Base-by-base conservation (phyloP, 495 filamentous ascomycete genomes). In the Platismatia glauca region DNA sequence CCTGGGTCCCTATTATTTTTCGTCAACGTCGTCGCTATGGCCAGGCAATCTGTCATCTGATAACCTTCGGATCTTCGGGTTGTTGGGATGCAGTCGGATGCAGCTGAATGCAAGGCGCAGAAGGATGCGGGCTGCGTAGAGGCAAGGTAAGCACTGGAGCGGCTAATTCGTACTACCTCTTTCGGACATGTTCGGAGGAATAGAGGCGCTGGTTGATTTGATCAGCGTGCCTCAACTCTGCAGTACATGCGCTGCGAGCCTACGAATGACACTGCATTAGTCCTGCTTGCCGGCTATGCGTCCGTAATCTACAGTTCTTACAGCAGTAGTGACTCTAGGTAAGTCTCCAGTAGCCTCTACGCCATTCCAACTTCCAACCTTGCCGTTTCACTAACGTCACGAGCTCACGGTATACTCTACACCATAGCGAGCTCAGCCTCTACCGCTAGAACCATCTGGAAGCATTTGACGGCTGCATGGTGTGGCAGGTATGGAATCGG, bases 1-100 rank as follows among this genome's bases (percentile, higher is more conserved):
- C 37, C n/a, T 31, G 46, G 34, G 34, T 55, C 55, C 59, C 59
- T 61, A 34, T 31, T 55, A 37, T 35, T 61, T 43, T 52, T 55
- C 59, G 59, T n/a, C n/a, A n/a, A n/a, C n/a, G n/a, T n/a, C n/a
- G n/a, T n/a, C n/a, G n/a, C n/a, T n/a, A n/a, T n/a, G n/a, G n/a
- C n/a, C n/a, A n/a, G n/a, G n/a, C n/a, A n/a, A 48, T 48, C 44
- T 27, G 22, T 39, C 59, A 39, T 24, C 48, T 16, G 48, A 52
- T 31, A 18, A 31, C 0, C 8, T 16, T 52, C 27, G 24, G 24
- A 52, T 52, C 27, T 52, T 20, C 24, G 48, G 48, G 27, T 31
- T 52, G 9, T 31, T 31, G 24, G 24, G 8, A 9, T 39, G 7
- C 43, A 46, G 24, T 50, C 1, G 41, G 16, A 44, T 29, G 46